Evolutionary conservation across 208 protist species (phyloP).

Genomic region (Leptomonas seymouri): DNA sequence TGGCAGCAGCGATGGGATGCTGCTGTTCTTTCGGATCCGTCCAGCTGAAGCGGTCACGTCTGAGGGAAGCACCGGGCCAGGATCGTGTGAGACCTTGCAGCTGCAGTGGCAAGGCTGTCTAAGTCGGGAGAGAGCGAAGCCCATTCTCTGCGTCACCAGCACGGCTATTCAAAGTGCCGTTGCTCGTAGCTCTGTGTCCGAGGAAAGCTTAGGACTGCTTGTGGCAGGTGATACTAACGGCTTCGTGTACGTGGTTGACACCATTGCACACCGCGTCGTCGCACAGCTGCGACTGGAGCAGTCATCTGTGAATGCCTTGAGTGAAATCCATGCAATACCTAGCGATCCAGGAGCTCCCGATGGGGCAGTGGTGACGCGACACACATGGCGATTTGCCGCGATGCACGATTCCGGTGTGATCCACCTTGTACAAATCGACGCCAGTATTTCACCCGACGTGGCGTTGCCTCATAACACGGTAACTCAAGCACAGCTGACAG

Average conservation of each 20-base stretch:
- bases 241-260: conserved; percentile 37
- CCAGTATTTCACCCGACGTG: background rate
- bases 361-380: background rate
- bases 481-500: background rate
- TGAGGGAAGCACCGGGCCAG: background rate
- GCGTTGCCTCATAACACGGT: background rate
- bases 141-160: conserved; percentile 43
- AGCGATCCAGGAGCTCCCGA: background rate
- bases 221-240: conserved; percentile 74
- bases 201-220: conserved; percentile 11
- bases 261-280: conserved; percentile 13
- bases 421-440: conserved; percentile 23
- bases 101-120: conserved; percentile 23
- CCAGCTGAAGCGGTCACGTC: too few species aligned
- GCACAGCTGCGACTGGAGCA: conserved; percentile 28
- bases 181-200: background rate
- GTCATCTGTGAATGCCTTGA: conserved; percentile 63
- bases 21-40: conserved; percentile 37
- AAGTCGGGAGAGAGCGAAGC: conserved; percentile 30
- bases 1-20: conserved; percentile 67
- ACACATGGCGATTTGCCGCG: conserved; percentile 29
- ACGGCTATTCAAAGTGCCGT: background rate
- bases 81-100: conserved; percentile 1
- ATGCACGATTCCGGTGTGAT: conserved; percentile 54
- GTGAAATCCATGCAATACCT: conserved; percentile 14